Base-by-base conservation (phyloP, 1,139 yeast genomes). In the Blastobotrys serpentis region DNA sequence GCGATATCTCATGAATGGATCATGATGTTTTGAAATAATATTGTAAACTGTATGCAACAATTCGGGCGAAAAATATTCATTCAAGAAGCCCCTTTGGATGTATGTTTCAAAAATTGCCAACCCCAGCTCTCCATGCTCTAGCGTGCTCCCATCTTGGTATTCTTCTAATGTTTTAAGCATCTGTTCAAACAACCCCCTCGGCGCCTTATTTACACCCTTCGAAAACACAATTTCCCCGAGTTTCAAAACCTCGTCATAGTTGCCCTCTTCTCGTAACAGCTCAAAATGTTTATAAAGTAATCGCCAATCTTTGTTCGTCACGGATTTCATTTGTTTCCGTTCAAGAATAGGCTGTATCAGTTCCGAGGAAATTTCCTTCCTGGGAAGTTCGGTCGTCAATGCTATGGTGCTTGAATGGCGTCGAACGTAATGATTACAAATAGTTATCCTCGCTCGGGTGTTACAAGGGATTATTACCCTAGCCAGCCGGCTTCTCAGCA, bases 11-110 rank as follows among this genome's bases (percentile, higher is more conserved):
- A 54, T 46, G 14, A 48, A 29, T 18, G 51, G 40, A 44, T 50
- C 54, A 10, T 56, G 55, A 4, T 43, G 44, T 2, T 39, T 38
- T 4, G 48, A 45, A 17, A 56, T 51, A 7, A 53, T 25, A 6
- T 46, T 29, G 45, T 46, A 54, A 14, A 56, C 38, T 2, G 41
- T 34, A 2, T 49, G 46, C 21, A 52, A 21, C n/a, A 46, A 42
- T 16, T 50, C 49, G 10, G 45, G 44, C 16, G 52, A 18, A 2
- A 41, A 32, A 6, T 40, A 32, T 5, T 29, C 32, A 8, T 21
- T 30, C 18, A 45, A 23, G 21, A 43, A 34, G 30, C 54, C 53
- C 13, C 43, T 46, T 17, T 50, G 51, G 16, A 32, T 14, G 22
- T 42, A 46, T 8, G 19, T 43, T n/a, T 42, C 36, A 30, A 48